These are phyloP conservation scores for Cronartium ribicola DNA, from an alignment of 1,284 basidiomycete species.

Conservation along the genomic window DNA sequence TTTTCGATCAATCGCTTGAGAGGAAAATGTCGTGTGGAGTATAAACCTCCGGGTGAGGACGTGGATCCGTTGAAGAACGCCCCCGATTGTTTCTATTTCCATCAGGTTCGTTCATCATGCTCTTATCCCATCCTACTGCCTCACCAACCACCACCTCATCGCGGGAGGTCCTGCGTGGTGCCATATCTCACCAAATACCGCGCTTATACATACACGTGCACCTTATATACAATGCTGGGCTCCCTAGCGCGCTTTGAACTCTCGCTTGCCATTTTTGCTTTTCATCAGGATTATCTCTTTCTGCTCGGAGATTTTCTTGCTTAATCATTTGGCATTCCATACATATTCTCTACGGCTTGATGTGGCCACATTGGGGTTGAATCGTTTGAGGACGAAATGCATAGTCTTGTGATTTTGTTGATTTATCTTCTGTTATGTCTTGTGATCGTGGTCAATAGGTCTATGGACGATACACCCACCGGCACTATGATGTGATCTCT, in stretches of 20 bases:
- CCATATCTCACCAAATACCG: no score
- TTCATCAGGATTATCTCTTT: not conserved
- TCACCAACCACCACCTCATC: no score
- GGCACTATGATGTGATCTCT: slow-evolving; percentile 40
- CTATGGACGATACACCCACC: slow-evolving; percentile 39
- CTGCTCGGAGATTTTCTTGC: not conserved
- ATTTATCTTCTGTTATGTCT: no score
- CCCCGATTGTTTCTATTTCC: slow-evolving; percentile 42
- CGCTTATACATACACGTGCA: no score
- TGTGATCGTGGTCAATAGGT: slow-evolving; percentile 6
- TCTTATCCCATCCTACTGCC: not conserved
- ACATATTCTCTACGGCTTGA: not conserved
- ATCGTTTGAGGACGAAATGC: not conserved
- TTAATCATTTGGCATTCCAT: not conserved
- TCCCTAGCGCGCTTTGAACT: not conserved
- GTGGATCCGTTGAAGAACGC: slow-evolving; percentile 32
- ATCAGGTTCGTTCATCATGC: slow-evolving; percentile 18
- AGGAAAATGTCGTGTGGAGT: slow-evolving; percentile 40
- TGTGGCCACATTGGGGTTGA: not conserved
- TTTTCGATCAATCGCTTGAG: slow-evolving; percentile 39
- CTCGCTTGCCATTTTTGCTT: not conserved
- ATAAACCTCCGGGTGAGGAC: slow-evolving; percentile 21
- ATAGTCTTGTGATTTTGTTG: not conserved
- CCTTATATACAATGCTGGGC: no score
- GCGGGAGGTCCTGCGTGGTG: no score